Base-by-base conservation (phyloP, 2,329 filamentous ascomycete genomes). In the Arthroderma sp. region DNA sequence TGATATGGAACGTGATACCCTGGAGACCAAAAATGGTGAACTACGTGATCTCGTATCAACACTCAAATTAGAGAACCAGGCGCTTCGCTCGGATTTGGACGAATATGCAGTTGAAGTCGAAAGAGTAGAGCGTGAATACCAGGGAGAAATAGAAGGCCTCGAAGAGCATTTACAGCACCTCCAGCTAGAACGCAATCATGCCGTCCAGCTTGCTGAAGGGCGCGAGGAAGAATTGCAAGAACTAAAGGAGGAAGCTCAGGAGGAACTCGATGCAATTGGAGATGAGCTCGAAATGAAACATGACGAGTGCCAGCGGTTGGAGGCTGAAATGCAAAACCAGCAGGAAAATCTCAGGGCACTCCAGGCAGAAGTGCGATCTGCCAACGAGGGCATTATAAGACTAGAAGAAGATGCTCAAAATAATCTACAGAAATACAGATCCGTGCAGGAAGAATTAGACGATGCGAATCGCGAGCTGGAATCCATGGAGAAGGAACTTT, bases 261-360 rank as follows among this genome's bases (percentile, higher is more conserved):
- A 74, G 47, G 75, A 78, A 43, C 69, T 81, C 43, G 71, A 78
- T 49, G 62, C 65, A 28, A 59, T 80, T 41, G 71, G 75, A 47
- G 66, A 73, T 7, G 82, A 93, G 49, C 73, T 81, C 4, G 83
- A 88, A 44, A 75, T 82, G 56, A 81, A 82, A 48, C 76, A 77
- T 38, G 75, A 79, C 4, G 83, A 89, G 53, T 77, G 81, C 36
- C 74, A 82, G 52, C 76, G 78, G 9, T 65, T 91, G 28, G 75
- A 82, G 46, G 71, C 76, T 9, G 85, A 91, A 36, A 67, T 94
- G 9, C 76, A 78, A 49, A 82, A 85, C 50, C 78, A 82, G 43
- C 80, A 80, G 8, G 88, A 96, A 57, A 93, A 91, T 59, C 89
- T 95, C 62, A 80, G 82, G 51, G 84, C 85, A n/a, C 68, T 98